phyloP scores from a whole-genome alignment of 169 alveolate genomes.

The Babesia sp. region DNA sequence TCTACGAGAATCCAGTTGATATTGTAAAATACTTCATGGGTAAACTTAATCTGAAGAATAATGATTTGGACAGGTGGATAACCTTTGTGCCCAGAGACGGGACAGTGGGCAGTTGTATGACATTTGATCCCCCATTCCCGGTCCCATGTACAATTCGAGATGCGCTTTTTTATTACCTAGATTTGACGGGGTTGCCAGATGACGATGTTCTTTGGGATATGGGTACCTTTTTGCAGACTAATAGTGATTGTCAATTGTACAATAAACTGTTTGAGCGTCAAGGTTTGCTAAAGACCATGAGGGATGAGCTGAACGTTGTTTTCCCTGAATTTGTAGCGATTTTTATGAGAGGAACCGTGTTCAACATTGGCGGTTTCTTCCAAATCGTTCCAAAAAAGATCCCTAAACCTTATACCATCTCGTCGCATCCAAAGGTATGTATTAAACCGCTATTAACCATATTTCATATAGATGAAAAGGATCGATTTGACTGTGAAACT shows the following conservation, averaged over 20 bases:
- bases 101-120: background rate
- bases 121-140: constrained; percentile 52
- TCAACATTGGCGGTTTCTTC: constrained; percentile 76
- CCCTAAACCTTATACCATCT: constrained; percentile 79
- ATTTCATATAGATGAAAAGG: background rate
- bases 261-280: constrained; percentile 49
- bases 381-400: constrained; percentile 76
- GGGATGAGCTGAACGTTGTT: constrained; percentile 68
- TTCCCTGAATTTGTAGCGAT: constrained; percentile 74
- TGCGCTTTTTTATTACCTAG: constrained; percentile 74
- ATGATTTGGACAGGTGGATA: constrained; percentile 63
- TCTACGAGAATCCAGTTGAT: constrained; percentile 69
- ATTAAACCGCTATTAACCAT: background rate
- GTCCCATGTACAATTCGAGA: constrained; percentile 59
- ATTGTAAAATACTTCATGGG: constrained; percentile 59
- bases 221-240: constrained; percentile 70
- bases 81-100: constrained; percentile 68
- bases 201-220: constrained; percentile 66
- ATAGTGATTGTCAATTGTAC: constrained; percentile 62
- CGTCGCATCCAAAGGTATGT: constrained; percentile 74
- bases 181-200: constrained; percentile 74
- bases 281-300: constrained; percentile 41
- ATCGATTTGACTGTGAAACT: constrained; percentile 39
- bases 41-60: constrained; percentile 39
- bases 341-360: constrained; percentile 69